Conservation (phyloP, 75 land plant genomes). For the Pinus taeda region DNA sequence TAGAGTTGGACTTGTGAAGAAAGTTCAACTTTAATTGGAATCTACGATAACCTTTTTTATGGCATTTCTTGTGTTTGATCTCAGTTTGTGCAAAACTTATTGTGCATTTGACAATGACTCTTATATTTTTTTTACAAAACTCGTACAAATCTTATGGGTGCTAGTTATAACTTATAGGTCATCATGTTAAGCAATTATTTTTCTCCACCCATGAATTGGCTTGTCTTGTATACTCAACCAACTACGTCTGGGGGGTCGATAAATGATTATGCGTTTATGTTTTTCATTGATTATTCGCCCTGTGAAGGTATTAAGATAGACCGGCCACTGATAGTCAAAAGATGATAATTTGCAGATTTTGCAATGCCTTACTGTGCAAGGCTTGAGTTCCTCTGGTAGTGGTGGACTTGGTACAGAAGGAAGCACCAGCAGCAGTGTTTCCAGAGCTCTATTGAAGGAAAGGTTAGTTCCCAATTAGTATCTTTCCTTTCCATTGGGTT, state of each 20-base stretch:
- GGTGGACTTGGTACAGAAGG: conserved; percentile 51
- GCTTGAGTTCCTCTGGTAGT: conserved; percentile 59
- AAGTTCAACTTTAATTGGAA: background rate
- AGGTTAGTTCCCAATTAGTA: conserved; percentile 37
- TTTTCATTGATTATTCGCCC: background rate
- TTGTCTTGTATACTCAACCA: background rate
- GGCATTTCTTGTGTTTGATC: background rate
- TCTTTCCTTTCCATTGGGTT: background rate
- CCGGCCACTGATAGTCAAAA: background rate
- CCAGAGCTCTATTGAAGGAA: conserved; percentile 72
- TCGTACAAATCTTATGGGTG: background rate
- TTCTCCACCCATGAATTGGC: background rate
- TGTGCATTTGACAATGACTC: background rate
- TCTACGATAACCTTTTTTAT: background rate
- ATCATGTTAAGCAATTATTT: too few relatives aligned
- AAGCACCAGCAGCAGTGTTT: conserved; percentile 71
- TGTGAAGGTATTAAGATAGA: background rate
- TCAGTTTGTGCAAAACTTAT: background rate
- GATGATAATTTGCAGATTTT: conserved; percentile 49
- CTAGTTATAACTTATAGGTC: background rate
- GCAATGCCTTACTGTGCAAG: conserved; percentile 74
- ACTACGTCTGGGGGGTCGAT: background rate
- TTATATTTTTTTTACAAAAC: background rate
- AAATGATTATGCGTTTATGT: background rate
- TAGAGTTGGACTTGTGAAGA: background rate